phyloP scores from a whole-genome alignment of 78 protist species.

The Dictyostelium firmibasis region DNA sequence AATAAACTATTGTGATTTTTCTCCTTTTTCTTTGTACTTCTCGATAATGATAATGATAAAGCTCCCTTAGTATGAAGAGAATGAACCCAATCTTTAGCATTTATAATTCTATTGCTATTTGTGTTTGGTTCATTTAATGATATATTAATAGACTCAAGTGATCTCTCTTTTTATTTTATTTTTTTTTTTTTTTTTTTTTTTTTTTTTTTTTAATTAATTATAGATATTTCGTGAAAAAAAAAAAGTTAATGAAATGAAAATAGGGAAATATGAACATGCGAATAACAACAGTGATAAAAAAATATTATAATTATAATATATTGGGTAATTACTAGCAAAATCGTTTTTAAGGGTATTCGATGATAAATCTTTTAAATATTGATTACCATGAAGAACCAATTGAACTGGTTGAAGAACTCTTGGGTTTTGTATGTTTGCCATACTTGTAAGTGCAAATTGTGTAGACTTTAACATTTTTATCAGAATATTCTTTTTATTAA shows the following conservation, averaged over 20 bases:
- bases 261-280: not conserved
- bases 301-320: not conserved
- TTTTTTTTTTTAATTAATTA: too few species aligned
- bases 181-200: too few species aligned
- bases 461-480: not conserved
- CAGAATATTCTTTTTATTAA: too few species aligned
- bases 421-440: not conserved
- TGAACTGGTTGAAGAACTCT: conserved; percentile 7
- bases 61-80: conserved; percentile 34
- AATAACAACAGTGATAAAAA: not conserved
- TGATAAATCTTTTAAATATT: not conserved
- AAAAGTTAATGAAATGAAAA: not conserved
- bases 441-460: not conserved
- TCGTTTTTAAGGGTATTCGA: not conserved
- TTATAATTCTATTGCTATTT: not conserved
- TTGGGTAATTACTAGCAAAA: conserved; percentile 29
- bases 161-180: too few species aligned
- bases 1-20: not conserved
- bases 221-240: too few species aligned
- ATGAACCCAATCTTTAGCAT: conserved; percentile 59
- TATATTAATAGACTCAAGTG: conserved; percentile 26
- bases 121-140: conserved; percentile 19
- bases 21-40: not conserved
- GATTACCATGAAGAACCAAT: conserved; percentile 28
- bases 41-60: not conserved